phyloP scores from a whole-genome alignment of 2,329 filamentous ascomycete species.

The Ophiostoma sp. region DNA sequence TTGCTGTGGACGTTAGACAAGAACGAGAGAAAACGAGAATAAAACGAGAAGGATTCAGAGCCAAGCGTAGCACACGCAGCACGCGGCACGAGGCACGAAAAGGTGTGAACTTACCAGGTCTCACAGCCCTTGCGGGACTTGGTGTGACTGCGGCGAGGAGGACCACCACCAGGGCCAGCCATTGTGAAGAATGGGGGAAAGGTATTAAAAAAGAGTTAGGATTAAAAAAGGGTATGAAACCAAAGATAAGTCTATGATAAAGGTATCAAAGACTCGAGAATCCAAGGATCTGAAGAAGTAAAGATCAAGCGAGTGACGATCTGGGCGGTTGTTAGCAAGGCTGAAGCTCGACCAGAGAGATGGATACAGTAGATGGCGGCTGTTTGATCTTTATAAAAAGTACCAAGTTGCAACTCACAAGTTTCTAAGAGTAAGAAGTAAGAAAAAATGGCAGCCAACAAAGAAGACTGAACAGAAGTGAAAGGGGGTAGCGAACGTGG shows the following conservation, averaged over 20 bases:
- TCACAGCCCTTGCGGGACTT: slow-evolving; percentile 98
- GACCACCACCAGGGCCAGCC: slow-evolving; percentile 92
- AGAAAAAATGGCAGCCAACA: not conserved
- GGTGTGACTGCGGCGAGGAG: slow-evolving; percentile 83
- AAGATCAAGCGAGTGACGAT: slow-evolving; percentile 25
- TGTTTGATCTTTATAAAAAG: not conserved
- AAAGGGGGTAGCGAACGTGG: slow-evolving; percentile 19
- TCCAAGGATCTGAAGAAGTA: not conserved
- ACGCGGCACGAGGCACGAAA: not conserved
- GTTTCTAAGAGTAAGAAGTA: not conserved
- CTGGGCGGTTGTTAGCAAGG: slow-evolving; percentile 4
- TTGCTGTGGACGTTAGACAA: slow-evolving; percentile 52
- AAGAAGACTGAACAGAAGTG: not conserved
- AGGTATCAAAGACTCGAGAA: slow-evolving; percentile 27
- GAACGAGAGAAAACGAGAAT: not conserved
- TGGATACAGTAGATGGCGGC: not conserved
- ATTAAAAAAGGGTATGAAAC: slow-evolving; percentile 19
- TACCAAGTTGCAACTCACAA: not conserved
- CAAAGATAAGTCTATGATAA: not conserved
- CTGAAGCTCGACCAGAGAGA: not conserved
- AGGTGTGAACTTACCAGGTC: slow-evolving; percentile 59
- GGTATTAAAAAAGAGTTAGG: slow-evolving; percentile 35
- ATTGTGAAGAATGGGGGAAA: slow-evolving; percentile 47
- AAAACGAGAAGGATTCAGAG: slow-evolving; percentile 23
- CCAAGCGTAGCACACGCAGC: not conserved